Evolutionary conservation across 2,329 filamentous ascomycete species (phyloP).

Genomic region (Fusarium concolor): DNA sequence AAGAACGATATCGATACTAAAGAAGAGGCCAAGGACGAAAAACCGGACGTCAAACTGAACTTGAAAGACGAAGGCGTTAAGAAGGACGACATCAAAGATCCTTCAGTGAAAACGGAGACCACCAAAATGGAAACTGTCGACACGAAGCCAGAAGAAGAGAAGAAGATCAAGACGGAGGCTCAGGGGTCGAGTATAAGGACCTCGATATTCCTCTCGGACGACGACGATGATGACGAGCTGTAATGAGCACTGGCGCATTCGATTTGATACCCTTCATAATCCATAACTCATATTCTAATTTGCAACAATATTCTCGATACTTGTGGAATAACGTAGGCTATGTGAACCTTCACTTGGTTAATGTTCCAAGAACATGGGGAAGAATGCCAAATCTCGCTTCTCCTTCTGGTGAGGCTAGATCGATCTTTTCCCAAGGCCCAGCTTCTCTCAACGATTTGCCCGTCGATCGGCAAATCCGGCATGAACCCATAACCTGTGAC

Average conservation of each 20-base stretch:
- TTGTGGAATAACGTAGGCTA: not conserved
- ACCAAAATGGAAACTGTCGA: slow-evolving; percentile 13
- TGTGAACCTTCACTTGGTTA: slow-evolving; percentile 59
- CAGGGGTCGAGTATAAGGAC: slow-evolving; percentile 43
- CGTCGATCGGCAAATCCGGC: slow-evolving; percentile 63
- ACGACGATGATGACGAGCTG: slow-evolving; percentile 55
- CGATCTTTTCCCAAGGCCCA: slow-evolving; percentile 63
- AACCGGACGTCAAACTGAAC: slow-evolving; percentile 16
- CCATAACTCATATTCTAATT: slow-evolving; percentile 5
- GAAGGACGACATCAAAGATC: slow-evolving; percentile 15
- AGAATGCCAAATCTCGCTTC: slow-evolving; percentile 58
- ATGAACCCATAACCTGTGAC: slow-evolving; percentile 64
- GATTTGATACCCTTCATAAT: slow-evolving; percentile 44
- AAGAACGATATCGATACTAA: slow-evolving; percentile 17
- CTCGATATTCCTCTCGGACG: slow-evolving; percentile 54
- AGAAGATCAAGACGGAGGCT: slow-evolving; percentile 35
- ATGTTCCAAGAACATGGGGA: slow-evolving; percentile 64
- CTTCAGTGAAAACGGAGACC: not conserved
- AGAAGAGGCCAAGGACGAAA: slow-evolving; percentile 26
- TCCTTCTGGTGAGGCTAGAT: slow-evolving; percentile 56
- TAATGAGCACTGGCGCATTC: slow-evolving; percentile 34
- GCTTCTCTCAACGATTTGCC: slow-evolving; percentile 59
- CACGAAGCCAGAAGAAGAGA: slow-evolving; percentile 20
- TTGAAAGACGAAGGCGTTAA: slow-evolving; percentile 29
- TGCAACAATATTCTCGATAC: not conserved